Evolutionary conservation across 345 rosid species (phyloP).

Genomic region (Syzygium jambos): DNA sequence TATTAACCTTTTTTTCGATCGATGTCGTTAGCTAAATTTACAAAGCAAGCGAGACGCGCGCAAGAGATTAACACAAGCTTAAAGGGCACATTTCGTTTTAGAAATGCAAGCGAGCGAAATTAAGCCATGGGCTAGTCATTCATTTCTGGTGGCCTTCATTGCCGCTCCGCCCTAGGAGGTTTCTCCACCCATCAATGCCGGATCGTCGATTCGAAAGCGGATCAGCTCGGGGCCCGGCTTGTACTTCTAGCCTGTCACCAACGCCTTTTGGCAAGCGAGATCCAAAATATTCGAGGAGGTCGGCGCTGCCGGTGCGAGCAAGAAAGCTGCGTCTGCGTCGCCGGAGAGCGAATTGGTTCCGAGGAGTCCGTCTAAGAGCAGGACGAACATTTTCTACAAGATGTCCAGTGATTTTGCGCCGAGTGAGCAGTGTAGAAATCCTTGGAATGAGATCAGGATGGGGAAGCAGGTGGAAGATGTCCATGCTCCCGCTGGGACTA

Average conservation of each 20-base stretch:
- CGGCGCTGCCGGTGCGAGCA: conserved; percentile 4
- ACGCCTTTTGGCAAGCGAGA: conserved; percentile 87
- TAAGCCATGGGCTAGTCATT: not conserved
- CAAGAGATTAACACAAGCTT: not conserved
- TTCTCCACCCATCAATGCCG: too few species aligned
- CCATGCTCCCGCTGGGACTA: too few species aligned
- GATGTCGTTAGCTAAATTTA: not conserved
- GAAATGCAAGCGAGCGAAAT: not conserved
- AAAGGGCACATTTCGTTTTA: not conserved
- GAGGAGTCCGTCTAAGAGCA: conserved; percentile 60
- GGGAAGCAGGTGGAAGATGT: conserved; percentile 79
- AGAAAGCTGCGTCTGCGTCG: conserved; percentile 1
- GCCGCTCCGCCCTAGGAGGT: too few species aligned
- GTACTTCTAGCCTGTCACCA: conserved; percentile 86
- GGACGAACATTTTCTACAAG: conserved; percentile 54
- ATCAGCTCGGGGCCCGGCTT: conserved; percentile 79
- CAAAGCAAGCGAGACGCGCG: not conserved
- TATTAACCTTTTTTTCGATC: not conserved
- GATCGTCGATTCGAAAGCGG: too few species aligned
- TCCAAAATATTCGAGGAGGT: conserved; percentile 41
- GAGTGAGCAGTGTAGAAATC: conserved; percentile 69
- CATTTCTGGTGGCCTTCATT: not conserved
- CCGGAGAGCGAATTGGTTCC: conserved; percentile 21
- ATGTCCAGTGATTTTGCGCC: conserved; percentile 67
- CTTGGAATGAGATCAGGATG: conserved; percentile 76